Conservation (phyloP, 495 filamentous ascomycete genomes). For the Xylaria telfairii region DNA sequence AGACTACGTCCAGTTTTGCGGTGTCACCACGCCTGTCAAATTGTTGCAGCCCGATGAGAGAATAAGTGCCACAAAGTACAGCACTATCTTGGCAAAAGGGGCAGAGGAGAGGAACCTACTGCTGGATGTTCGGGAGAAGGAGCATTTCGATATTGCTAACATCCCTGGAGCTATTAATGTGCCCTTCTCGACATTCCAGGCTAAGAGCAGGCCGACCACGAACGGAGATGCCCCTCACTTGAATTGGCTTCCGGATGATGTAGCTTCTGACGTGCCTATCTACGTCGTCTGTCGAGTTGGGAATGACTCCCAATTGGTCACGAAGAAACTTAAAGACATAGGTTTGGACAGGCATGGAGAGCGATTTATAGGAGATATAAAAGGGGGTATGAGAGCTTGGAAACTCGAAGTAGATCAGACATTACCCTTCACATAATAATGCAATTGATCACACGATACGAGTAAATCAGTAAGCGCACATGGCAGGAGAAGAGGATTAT, state of each 20-base stretch:
- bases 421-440: slow-evolving; percentile 64
- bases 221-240: slow-evolving; percentile 32
- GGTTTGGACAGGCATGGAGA: slow-evolving; percentile 63
- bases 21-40: slow-evolving; percentile 54
- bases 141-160: slow-evolving; percentile 82
- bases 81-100: slow-evolving; percentile 36
- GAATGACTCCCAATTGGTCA: slow-evolving; percentile 86
- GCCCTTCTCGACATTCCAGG: slow-evolving; percentile 68
- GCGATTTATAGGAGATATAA: slow-evolving; percentile 75
- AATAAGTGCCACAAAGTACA: slow-evolving; percentile 64
- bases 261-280: slow-evolving; percentile 53
- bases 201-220: slow-evolving; percentile 31
- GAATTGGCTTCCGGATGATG: slow-evolving; percentile 52
- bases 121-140: slow-evolving; percentile 82
- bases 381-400: slow-evolving; percentile 86
- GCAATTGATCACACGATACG: slow-evolving; percentile 17
- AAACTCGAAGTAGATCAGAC: slow-evolving; percentile 72
- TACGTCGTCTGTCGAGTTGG: slow-evolving; percentile 86
- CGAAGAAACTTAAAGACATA: slow-evolving; percentile 71
- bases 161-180: slow-evolving; percentile 77
- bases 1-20: slow-evolving; percentile 85
- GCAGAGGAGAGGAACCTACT: slow-evolving; percentile 55
- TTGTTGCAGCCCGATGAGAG: slow-evolving; percentile 65
- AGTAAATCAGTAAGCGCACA: not conserved
- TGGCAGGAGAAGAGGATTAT: slow-evolving; percentile 29